Conservation (phyloP, 2,329 filamentous ascomycete genomes). For the Dactylella cylindrospora region DNA sequence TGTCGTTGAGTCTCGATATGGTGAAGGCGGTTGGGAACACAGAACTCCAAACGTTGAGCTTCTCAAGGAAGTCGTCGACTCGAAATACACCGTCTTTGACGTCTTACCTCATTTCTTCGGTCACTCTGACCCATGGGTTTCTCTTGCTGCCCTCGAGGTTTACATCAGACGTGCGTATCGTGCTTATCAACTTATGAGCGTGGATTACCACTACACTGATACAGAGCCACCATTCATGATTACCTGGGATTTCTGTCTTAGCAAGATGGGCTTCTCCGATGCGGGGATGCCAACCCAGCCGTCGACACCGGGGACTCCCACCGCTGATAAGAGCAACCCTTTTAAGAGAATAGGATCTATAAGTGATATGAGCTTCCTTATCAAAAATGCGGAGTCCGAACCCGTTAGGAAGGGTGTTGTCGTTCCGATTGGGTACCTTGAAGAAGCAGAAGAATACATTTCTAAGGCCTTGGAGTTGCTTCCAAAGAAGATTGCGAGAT, state of each 20-base stretch:
- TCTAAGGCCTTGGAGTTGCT: constrained; percentile 81
- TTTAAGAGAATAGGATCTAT: constrained; percentile 90
- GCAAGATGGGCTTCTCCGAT: constrained; percentile 89
- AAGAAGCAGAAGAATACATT: constrained; percentile 87
- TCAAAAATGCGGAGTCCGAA: constrained; percentile 71
- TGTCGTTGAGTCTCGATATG: constrained; percentile 94
- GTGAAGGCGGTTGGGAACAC: constrained; percentile 95
- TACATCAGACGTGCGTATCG: constrained; percentile 96
- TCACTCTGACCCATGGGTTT: constrained; percentile 91
- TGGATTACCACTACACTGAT: constrained; percentile 77
- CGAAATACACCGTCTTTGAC: constrained; percentile 97
- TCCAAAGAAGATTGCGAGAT: constrained; percentile 60
- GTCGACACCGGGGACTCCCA: constrained; percentile 78
- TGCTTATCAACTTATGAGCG: constrained; percentile 85
- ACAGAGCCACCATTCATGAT: constrained; percentile 74
- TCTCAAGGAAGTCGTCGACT: constrained; percentile 97
- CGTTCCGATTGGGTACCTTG: constrained; percentile 86
- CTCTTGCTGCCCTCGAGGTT: constrained; percentile 87
- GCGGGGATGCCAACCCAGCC: constrained; percentile 77
- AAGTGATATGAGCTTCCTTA: constrained; percentile 91
- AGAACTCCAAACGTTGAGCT: constrained; percentile 85
- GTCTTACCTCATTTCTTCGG: constrained; percentile 93
- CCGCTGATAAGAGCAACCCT: constrained; percentile 61
- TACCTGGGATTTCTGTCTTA: constrained; percentile 93
- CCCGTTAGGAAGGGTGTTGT: constrained; percentile 89